Base-by-base conservation (phyloP, 768 basidiomycete genomes). In the Mycena pura region DNA sequence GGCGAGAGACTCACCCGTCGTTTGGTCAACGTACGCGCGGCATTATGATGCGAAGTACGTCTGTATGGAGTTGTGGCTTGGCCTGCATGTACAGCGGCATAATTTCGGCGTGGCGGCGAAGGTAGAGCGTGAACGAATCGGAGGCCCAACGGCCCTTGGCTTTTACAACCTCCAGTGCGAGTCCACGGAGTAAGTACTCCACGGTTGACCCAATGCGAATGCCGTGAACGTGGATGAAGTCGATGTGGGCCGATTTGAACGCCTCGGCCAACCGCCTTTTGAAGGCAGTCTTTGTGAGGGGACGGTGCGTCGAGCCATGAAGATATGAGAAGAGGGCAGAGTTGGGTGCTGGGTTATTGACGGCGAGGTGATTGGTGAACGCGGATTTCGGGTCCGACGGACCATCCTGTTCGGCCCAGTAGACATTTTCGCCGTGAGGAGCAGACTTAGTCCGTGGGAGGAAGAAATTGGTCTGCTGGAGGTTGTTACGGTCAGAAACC, bases 131-230 rank as follows among this genome's bases (percentile, higher is more conserved):
- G 43, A 74, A 74, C 0, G 70, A 38, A 6, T 74, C 69, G 2
- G 71, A 62, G 0, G 61, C 61, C 70, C 72, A 74, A 0, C 66
- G 62, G 0, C 70, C 72, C 44, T 68, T 71, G 0, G 65, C 62
- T n/a, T 71, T 73, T 22, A 74, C 57, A 0, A 69, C 45, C 5
- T 73, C 65, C 8, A 74, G 68, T 0, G 69, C 67, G 1, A 66
- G 41, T 0, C 66, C 67, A 0, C 38, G 34, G 0, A 68, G 58
- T 0, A 72, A 56, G 24, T 73, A 73, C 36, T 64, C 58, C 4
- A 70, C 32, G 0, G 66, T 71, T 1, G 71, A 60, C 0, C 71
- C 63, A 3, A 73, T 72, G 9, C 62, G 28, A 0, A 73, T 61
- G 24, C 63, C 49, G 50, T 74, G 72, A 10, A 68, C 60, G 14